These are phyloP conservation scores for Cladophialophora immunda DNA, from an alignment of 2,329 filamentous ascomycete genomes.

Conservation along the genomic window DNA sequence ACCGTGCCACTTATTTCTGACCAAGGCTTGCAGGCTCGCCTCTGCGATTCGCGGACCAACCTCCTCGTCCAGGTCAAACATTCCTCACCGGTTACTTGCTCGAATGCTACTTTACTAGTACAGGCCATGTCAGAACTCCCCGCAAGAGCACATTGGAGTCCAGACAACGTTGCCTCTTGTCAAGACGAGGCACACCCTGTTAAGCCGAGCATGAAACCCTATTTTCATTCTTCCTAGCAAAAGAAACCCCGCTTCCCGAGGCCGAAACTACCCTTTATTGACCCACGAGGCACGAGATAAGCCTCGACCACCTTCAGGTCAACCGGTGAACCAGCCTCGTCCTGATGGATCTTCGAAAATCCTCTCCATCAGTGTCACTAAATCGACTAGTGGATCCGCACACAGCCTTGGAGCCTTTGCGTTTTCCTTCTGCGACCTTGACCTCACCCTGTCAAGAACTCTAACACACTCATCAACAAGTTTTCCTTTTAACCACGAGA, in stretches of 20 bases:
- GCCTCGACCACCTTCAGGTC: neutral
- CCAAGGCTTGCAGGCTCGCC: too few species aligned
- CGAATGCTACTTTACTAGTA: neutral
- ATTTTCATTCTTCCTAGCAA: neutral
- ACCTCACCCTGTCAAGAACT: neutral
- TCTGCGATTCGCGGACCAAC: neutral
- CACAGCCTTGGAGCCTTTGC: neutral
- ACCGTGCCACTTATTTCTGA: too few species aligned
- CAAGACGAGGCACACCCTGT: neutral
- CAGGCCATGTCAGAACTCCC: neutral
- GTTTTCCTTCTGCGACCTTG: neutral
- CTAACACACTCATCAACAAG: slow-evolving; percentile 21
- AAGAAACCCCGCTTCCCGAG: neutral
- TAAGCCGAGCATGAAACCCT: neutral
- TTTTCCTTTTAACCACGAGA: slow-evolving; percentile 27
- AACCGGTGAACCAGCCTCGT: neutral
- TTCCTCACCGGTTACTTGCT: slow-evolving; percentile 3
- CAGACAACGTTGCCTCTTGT: neutral
- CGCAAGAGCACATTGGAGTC: neutral
- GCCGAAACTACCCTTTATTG: slow-evolving; percentile 2
- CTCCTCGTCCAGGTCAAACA: neutral
- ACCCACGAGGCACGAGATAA: neutral
- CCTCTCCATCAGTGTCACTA: neutral
- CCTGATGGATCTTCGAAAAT: neutral
- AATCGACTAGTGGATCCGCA: neutral